Conservation (phyloP, 371 early-diverging fungal species). For the Haplosporangium sp. region DNA sequence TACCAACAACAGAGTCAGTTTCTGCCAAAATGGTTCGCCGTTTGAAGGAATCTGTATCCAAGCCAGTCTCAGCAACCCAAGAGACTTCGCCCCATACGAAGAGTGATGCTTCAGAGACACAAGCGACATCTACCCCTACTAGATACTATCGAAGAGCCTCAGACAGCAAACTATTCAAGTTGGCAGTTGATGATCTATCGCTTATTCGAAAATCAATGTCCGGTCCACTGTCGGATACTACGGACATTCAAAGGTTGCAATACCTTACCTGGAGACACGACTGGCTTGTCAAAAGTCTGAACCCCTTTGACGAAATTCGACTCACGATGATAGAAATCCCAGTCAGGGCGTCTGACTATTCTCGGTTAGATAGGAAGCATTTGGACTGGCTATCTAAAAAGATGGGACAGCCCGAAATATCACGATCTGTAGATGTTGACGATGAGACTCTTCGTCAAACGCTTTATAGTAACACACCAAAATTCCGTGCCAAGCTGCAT, state of each 20-base stretch:
- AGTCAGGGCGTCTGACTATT: neutral
- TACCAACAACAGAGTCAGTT: neutral
- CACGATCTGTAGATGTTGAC: neutral
- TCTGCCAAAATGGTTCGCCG: neutral
- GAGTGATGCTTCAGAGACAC: neutral
- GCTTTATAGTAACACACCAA: neutral
- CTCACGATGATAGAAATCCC: constrained; percentile 36
- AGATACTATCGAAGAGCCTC: constrained; percentile 16
- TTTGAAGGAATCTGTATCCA: neutral
- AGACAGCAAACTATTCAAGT: constrained; percentile 20
- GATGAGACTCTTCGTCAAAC: constrained; percentile 1
- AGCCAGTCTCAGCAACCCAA: neutral
- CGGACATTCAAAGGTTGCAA: constrained; percentile 7
- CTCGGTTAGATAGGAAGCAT: neutral
- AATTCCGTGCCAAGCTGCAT: constrained; percentile 22
- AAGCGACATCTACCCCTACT: neutral
- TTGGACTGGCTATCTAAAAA: constrained; percentile 15
- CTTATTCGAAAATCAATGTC: constrained; percentile 24
- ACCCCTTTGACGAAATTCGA: constrained; percentile 36
- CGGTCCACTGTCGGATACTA: neutral
- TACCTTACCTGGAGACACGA: constrained; percentile 14
- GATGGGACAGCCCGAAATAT: constrained; percentile 13
- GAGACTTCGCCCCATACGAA: neutral
- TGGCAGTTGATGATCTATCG: constrained; percentile 18
- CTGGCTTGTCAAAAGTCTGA: constrained; percentile 15